Conservation (phyloP, 306 rosid species). For the Vigna trinervia region DNA sequence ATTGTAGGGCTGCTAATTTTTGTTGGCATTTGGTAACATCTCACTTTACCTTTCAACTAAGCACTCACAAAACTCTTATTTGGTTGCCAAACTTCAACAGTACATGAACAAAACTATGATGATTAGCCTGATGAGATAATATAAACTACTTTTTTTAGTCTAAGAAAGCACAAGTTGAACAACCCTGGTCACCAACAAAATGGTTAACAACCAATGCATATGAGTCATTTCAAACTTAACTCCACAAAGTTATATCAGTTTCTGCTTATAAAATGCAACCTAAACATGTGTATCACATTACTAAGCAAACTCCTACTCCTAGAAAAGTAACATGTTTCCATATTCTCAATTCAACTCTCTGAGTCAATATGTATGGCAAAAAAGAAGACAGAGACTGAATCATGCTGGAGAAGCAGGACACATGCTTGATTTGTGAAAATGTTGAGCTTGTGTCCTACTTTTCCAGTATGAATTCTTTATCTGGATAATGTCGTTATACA, state of each 20-base stretch:
- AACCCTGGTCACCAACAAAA: conserved; percentile 47
- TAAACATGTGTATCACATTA: conserved; percentile 36
- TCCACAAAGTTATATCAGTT: conserved; percentile 2
- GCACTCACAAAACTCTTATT: conserved; percentile 29
- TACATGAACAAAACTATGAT: conserved; percentile 46
- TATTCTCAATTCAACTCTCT: conserved; percentile 21
- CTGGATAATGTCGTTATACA: conserved; percentile 28
- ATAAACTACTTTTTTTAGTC: conserved; percentile 30
- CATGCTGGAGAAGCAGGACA: conserved; percentile 94
- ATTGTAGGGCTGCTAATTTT: conserved; percentile 28
- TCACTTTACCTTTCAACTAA: conserved; percentile 31
- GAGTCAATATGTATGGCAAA: neutral
- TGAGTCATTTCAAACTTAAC: conserved; percentile 19
- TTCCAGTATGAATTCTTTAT: conserved; percentile 70
- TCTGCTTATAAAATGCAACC: conserved; percentile 31
- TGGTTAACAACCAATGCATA: conserved; percentile 42
- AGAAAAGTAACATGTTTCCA: neutral
- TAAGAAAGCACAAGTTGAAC: conserved; percentile 51
- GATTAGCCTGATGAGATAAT: conserved; percentile 37
- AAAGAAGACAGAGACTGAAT: conserved; percentile 48
- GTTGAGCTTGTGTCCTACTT: conserved; percentile 63
- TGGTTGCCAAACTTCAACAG: conserved; percentile 75
- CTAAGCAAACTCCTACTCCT: neutral
- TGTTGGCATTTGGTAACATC: conserved; percentile 42
- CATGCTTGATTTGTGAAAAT: conserved; percentile 58